A percentile compares a stretch with the other conserved stretches of the same genome.
Conservation (phyloP, 805 yeast genomes). For the Vanderwaltozyma polyspora region DNA sequence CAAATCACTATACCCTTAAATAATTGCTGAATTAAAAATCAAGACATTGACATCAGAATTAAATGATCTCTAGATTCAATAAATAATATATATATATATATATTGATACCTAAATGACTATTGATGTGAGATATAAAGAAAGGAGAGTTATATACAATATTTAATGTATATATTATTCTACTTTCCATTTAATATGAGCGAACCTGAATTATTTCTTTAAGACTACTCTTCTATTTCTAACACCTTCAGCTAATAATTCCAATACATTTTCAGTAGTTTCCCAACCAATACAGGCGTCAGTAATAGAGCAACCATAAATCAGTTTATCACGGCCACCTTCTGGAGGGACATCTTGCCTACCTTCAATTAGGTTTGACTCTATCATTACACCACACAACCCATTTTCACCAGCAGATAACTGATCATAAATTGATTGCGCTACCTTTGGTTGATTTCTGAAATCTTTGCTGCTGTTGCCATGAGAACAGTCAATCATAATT, state of each 20-base stretch:
- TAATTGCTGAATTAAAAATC: too few relatives aligned
- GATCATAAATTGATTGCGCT: slow-evolving; percentile 69
- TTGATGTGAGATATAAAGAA: too few relatives aligned
- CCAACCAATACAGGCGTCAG: slow-evolving; percentile 95
- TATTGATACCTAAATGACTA: too few relatives aligned
- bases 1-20: background rate
- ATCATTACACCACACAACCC: slow-evolving; percentile 88
- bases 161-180: too few relatives aligned
- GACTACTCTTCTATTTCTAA: slow-evolving; percentile 59
- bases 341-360: slow-evolving; percentile 73
- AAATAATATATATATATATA: too few relatives aligned
- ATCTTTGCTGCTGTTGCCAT: slow-evolving; percentile 92
- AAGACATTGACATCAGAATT: too few relatives aligned
- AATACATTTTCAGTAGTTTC: slow-evolving; percentile 79
- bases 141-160: too few relatives aligned
- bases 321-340: slow-evolving; percentile 46
- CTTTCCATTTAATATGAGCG: too few relatives aligned
- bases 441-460: slow-evolving; percentile 93
- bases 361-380: slow-evolving; percentile 85
- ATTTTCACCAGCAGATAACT: slow-evolving; percentile 70
- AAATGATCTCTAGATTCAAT: too few relatives aligned
- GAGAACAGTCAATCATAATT: slow-evolving; percentile 96
- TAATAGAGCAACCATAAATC: slow-evolving; percentile 90
- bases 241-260: slow-evolving; percentile 69
- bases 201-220: slow-evolving; percentile 20